Evolutionary conservation across 116 monocot genomes (phyloP).

Genomic region (Dioscorea cayenensis): DNA sequence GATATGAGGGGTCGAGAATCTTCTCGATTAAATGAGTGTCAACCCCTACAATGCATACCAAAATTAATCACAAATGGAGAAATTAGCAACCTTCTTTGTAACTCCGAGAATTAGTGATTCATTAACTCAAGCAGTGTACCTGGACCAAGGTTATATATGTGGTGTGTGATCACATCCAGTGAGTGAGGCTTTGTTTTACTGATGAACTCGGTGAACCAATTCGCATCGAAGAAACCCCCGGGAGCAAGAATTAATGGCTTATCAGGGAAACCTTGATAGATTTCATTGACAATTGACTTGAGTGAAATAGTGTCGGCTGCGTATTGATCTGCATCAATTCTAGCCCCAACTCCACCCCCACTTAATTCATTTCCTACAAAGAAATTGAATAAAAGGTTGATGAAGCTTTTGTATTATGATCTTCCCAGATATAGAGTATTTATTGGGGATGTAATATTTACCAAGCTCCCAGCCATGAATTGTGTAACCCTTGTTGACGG

Average conservation of each 20-base stretch:
- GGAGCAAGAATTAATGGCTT: slow-evolving; percentile 77
- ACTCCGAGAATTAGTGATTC: no score
- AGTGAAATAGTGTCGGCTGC: slow-evolving; percentile 56
- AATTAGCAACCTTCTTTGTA: no score
- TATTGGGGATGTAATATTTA: slow-evolving; percentile 9
- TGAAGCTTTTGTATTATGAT: not conserved
- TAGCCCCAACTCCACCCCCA: slow-evolving; percentile 70
- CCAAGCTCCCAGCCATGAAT: slow-evolving; percentile 95
- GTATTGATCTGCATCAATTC: slow-evolving; percentile 59
- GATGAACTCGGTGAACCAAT: slow-evolving; percentile 62
- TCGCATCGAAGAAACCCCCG: slow-evolving; percentile 87
- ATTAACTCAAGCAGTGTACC: slow-evolving; percentile 25
- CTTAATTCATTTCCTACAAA: slow-evolving; percentile 78
- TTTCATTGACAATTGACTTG: slow-evolving; percentile 37
- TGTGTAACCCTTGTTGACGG: slow-evolving; percentile 68
- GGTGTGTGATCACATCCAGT: slow-evolving; percentile 78
- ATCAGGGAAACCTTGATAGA: slow-evolving; percentile 30
- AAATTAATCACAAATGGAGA: no score
- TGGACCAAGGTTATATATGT: slow-evolving; percentile 94
- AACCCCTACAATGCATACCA: slow-evolving; percentile 34
- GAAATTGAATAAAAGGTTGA: not conserved
- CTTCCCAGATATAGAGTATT: not conserved
- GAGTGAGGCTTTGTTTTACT: slow-evolving; percentile 46
- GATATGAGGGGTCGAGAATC: slow-evolving; percentile 70
- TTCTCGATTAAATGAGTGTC: slow-evolving; percentile 58